Percentiles rank a stretch among this genome's conserved stretches.
phyloP scores from a whole-genome alignment of 2,329 filamentous ascomycete genomes.

The Fusarium clavum region DNA sequence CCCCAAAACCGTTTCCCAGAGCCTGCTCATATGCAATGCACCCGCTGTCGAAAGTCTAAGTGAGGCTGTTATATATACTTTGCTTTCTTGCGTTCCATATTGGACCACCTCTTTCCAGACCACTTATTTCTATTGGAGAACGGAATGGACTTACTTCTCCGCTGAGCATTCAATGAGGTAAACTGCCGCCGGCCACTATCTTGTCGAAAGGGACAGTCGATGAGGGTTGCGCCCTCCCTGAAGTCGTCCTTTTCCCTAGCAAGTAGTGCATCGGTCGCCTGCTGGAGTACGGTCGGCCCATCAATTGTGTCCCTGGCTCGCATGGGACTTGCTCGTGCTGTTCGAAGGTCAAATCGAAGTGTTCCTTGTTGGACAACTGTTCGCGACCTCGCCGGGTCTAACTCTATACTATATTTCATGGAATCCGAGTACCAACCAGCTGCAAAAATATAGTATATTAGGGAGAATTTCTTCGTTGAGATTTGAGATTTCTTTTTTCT shows the following conservation, averaged over 20 bases:
- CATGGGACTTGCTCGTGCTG: neutral
- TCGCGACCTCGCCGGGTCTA: neutral
- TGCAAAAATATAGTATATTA: neutral
- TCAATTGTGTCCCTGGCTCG: accelerated
- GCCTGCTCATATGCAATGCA: neutral
- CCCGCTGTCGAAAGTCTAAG: neutral
- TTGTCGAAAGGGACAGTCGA: no score
- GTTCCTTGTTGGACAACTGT: accelerated
- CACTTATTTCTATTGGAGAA: neutral
- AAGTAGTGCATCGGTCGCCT: accelerated
- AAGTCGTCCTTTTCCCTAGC: neutral
- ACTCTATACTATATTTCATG: neutral
- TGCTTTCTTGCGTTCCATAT: neutral
- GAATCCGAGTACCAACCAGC: accelerated
- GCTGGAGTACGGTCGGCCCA: neutral
- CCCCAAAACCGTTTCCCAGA: neutral
- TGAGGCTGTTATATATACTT: neutral
- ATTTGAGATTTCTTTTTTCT: no score
- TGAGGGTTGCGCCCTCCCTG: no score
- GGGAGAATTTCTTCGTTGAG: no score
- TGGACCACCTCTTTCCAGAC: no score
- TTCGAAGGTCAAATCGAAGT: accelerated
- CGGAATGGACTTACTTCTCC: neutral
- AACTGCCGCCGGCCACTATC: neutral
- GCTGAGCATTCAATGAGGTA: neutral